Conservation (phyloP, 2,329 filamentous ascomycete genomes). For the Ophiostoma quercus region DNA sequence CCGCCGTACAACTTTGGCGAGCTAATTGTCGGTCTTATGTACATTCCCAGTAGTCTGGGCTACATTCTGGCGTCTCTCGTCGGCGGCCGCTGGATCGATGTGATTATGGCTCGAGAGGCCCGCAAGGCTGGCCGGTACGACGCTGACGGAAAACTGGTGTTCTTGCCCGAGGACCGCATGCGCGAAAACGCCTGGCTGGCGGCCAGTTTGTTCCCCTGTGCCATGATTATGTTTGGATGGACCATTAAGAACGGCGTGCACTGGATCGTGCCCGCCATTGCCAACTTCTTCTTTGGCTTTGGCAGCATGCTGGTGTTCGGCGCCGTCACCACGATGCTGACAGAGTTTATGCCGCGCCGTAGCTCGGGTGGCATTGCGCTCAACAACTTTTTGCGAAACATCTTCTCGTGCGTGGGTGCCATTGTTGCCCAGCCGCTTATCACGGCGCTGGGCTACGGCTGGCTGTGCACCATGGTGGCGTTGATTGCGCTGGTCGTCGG, state of each 20-base stretch:
- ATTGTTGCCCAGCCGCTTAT: slow-evolving; percentile 68
- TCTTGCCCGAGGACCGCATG: slow-evolving; percentile 75
- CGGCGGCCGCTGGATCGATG: slow-evolving; percentile 73
- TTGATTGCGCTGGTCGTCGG: slow-evolving; percentile 54
- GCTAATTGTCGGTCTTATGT: slow-evolving; percentile 67
- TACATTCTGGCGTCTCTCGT: slow-evolving; percentile 64
- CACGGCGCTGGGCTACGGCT: slow-evolving; percentile 65
- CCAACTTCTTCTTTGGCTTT: slow-evolving; percentile 69
- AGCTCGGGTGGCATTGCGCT: slow-evolving; percentile 70
- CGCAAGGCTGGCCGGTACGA: slow-evolving; percentile 64
- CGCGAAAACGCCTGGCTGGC: slow-evolving; percentile 76
- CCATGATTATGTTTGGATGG: slow-evolving; percentile 75
- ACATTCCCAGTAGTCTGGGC: slow-evolving; percentile 69
- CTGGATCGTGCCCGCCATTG: slow-evolving; percentile 59
- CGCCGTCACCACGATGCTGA: slow-evolving; percentile 73
- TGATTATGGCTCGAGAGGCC: slow-evolving; percentile 74
- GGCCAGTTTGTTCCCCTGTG: slow-evolving; percentile 62
- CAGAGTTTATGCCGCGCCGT: slow-evolving; percentile 71
- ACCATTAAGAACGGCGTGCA: slow-evolving; percentile 58
- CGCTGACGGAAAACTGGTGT: slow-evolving; percentile 58
- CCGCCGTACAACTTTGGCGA: slow-evolving; percentile 64
- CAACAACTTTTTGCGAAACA: slow-evolving; percentile 77
- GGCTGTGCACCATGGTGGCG: slow-evolving; percentile 61
- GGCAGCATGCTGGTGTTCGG: slow-evolving; percentile 75
- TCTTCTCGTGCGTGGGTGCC: slow-evolving; percentile 66